Base-by-base conservation (phyloP, 2,329 filamentous ascomycete species). In the Atkinsonella hypoxylon region DNA sequence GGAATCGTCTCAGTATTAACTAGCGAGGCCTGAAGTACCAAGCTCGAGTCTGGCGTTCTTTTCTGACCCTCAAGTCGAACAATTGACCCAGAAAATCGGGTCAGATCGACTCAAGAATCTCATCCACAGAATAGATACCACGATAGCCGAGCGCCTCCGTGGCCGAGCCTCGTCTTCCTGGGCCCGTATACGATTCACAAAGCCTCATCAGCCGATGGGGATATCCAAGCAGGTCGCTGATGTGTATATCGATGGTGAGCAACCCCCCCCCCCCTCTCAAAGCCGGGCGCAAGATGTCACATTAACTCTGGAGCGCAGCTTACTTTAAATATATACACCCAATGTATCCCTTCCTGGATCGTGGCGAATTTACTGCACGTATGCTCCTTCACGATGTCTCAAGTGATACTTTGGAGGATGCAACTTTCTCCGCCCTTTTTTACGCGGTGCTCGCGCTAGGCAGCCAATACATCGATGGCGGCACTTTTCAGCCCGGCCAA, bases 311-410 rank as follows among this genome's bases (percentile, higher is more conserved):
- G 8, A 26, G 26, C 7, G 26, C 17, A 68, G 66, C 61, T 12
- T 69, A 68, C 49, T 70, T 70, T 47, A 52, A 59, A 4, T 57
- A 65, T 18, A 46, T 68, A 1, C 66, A 70, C 50, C 64, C 64
- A 4, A 49, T 67, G 0, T 66, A 68, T 50, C 65, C 67, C 1
- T 68, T 70, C 49, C 56, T 70, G 4, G 60, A 67, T 45, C 54
- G 56, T 36, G 48, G 2, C 31, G 48, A 50, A 20, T 50, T 50
- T 22, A 40, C 41, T 6, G 39, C 48, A 10, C 48, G 42, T 12
- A 22, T 22, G 30, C 34, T 50, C 17, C 20, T 41, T 12, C 34
- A 50, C 12, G 42, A 45, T 22, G 42, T n/a, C 18, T n/a, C 41
- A 12, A 40, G 32, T 18, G 38, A 26, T 32, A 26, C 34, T 17